Evolutionary conservation across 2,329 filamentous ascomycete genomes (phyloP), one percentile per base, ranked within the genome.

Genomic region (Exutisphaerella laricina): DNA sequence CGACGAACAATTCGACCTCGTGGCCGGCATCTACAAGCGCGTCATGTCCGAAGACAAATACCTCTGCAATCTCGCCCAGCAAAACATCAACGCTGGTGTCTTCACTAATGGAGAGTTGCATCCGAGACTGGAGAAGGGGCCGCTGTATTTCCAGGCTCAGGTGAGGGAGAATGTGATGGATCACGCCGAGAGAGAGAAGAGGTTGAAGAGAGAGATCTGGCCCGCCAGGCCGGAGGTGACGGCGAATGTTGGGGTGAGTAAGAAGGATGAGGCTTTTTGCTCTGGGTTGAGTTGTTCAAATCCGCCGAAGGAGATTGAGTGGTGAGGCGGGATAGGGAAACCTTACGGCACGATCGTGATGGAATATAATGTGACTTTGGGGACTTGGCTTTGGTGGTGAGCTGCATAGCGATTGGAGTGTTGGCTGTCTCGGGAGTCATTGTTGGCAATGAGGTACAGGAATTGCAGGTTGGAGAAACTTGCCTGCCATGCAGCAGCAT

Each of bases 31-130:
- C 54, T 82, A 81, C 67, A 78, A 77, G 62, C 73, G 75, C 28
- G 72, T 83, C 60, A 77, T 82, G 74, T 69, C 70, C 1, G 79
- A 83, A 60, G 79, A 83, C 65, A 82, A 82, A 56, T 68, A 73
- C 6, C 72, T 83, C 18, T 82, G 79, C 65, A 66, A 71, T 51
- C 70, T 70, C 9, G 72, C 76, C 1, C 79, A 82, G 57, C 70
- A 68, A 59, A 82, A 83, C 59, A 68, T 82, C 53, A 75, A 78
- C 58, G 69, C 74, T 0, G 77, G 78, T 5, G 70, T 81, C 39
- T 82, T 80, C 46, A 65, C 79, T 58, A 81, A 77, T 54, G 79
- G 79, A 39, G 73, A 80, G 58, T 65, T 82, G 60, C 79, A 83
- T 58, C 78, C 79, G 0, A 66, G 68, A 37, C 71, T 75, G 60